Conservation (phyloP, 2,329 filamentous ascomycete species). For the Aspergillus melleus region DNA sequence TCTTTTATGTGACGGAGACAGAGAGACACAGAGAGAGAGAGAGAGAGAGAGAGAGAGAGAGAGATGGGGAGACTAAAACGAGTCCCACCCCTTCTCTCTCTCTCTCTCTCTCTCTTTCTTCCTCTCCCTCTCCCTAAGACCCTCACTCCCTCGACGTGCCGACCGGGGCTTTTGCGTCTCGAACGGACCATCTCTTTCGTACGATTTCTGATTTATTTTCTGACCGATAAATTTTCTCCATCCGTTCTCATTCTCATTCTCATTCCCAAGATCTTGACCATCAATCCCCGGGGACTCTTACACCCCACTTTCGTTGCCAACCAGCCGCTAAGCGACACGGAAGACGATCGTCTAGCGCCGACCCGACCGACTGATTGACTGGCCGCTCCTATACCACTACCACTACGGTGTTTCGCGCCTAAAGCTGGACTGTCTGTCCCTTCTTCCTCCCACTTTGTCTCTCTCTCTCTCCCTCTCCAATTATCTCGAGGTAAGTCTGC, state of each 20-base stretch:
- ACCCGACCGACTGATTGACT: conserved; percentile 22
- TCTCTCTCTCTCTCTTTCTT: not conserved
- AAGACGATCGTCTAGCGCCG: conserved; percentile 33
- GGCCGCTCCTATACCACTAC: conserved; percentile 23
- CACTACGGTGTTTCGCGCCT: conserved; percentile 17
- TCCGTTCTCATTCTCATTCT: not conserved
- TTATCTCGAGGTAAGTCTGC: conserved; percentile 22
- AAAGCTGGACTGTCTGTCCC: conserved; percentile 12
- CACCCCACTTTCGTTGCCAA: conserved; percentile 35
- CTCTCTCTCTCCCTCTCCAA: conserved; percentile 6
- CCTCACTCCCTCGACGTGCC: not conserved
- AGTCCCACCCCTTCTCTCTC: conserved; percentile 5
- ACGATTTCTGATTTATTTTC: not conserved
- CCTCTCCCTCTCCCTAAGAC: not conserved
- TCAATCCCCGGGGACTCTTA: conserved; percentile 22
- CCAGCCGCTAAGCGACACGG: conserved; percentile 44
- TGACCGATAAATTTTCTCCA: too few species aligned
- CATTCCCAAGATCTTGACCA: not conserved
- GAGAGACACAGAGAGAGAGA: too few species aligned
- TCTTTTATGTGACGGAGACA: not conserved
- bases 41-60: too few species aligned
- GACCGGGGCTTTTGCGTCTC: not conserved
- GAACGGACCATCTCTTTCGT: not conserved
- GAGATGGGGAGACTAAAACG: not conserved
- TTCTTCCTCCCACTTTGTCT: conserved; percentile 7